phyloP scores from a whole-genome alignment of 768 basidiomycete species.

The Naematelia encephala region DNA sequence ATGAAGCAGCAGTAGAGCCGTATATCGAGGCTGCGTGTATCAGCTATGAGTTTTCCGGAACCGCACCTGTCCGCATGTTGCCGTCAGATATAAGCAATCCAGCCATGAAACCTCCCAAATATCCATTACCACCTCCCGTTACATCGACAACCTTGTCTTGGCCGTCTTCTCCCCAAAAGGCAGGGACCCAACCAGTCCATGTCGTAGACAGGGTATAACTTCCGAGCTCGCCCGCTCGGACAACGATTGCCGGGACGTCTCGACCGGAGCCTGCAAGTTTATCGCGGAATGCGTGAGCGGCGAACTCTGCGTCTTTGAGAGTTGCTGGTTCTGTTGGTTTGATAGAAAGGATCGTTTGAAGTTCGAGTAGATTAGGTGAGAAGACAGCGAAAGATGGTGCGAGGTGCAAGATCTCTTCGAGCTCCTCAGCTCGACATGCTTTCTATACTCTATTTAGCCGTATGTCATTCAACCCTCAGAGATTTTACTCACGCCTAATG shows the following conservation, averaged over 20 bases:
- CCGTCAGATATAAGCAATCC: slow-evolving; percentile 29
- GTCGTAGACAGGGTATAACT: slow-evolving; percentile 26
- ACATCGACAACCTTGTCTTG: slow-evolving; percentile 33
- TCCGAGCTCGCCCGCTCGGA: slow-evolving; percentile 36
- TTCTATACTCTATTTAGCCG: not conserved
- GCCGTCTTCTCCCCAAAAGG: slow-evolving; percentile 26
- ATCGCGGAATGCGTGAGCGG: slow-evolving; percentile 6
- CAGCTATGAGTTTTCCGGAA: not conserved
- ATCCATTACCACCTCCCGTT: slow-evolving; percentile 45
- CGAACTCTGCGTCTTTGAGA: slow-evolving; percentile 9
- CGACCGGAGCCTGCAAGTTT: not conserved
- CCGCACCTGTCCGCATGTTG: slow-evolving; percentile 28
- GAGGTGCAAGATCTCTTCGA: slow-evolving; percentile 15
- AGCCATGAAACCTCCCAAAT: slow-evolving; percentile 38
- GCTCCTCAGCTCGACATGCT: slow-evolving; percentile 5
- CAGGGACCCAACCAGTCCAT: slow-evolving; percentile 40
- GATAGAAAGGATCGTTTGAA: slow-evolving; percentile 26
- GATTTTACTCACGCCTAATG: slow-evolving; percentile 29
- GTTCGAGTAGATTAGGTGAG: slow-evolving; percentile 42
- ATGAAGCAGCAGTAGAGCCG: slow-evolving; percentile 34
- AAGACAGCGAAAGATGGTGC: slow-evolving; percentile 25
- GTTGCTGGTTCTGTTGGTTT: not conserved
- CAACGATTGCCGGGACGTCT: slow-evolving; percentile 16
- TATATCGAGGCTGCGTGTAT: slow-evolving; percentile 30
- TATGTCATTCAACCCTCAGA: not conserved